Evolutionary conservation across 139 green algal species (phyloP), one percentile per base, ranked within the genome.

Genomic region (Chlamydomonas sp.): DNA sequence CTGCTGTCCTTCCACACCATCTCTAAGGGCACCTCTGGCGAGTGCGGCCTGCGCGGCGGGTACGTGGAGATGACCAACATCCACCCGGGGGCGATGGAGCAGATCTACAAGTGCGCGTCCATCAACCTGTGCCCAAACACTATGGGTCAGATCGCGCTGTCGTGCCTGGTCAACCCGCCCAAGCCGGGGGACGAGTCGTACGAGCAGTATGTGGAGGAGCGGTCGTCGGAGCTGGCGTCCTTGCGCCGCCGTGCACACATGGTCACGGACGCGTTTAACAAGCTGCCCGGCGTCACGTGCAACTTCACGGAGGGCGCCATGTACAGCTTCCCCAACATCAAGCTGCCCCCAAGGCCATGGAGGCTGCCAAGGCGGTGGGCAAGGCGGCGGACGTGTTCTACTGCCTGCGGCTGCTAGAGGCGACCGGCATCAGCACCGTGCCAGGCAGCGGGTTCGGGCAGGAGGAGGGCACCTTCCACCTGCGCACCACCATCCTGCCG

Each of bases 401-500:
- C 92, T 99, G 96, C 95, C 90, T 98, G 49, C 90, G 89, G 72
- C 92, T 99, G 86, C 90, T 99, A 31, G 95, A 98, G 90, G 91
- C 84, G 1, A 99, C 96, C 15, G 96, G 96, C 77, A 98, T 98
- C 86, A 94, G 87, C 78, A 96, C 94, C 15, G 95, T 99, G 76
- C 97, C 97, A 80, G 95, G 97, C 72, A 95, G 90, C 69, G 96
- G 96, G 10, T 98, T 98, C 83, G 96, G 96, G 86, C 93, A 90
- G 89, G 86, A 91, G 89, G 91, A 93, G 79, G 96, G 93, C 74
- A 99, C 97, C 20, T 99, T 97, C 93, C 97, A 99, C 93, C 92
- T 99, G 92, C 92, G 97, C 68, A 99, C 97, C 62, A 99, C 97
- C 80, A 98, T 99, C 92, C 92, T 99, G 89, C 97, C 97, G 0